Evolutionary conservation across 208 protist genomes (phyloP), one percentile per base, ranked within the genome.

Genomic region (Leishmania mexicana): DNA sequence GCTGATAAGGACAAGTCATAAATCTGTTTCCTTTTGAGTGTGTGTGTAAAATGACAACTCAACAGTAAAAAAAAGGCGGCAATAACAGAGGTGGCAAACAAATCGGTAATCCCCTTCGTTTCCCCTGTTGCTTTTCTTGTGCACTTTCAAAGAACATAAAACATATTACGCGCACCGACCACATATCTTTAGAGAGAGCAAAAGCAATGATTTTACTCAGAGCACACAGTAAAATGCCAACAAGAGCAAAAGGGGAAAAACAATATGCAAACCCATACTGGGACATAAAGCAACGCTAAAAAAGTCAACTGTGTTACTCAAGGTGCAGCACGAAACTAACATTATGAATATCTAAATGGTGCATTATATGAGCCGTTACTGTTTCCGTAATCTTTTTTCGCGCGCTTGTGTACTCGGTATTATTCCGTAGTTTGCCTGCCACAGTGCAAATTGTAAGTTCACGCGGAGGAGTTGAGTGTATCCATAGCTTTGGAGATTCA

Each of bases 391-490:
- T 35, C 11, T 40, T 65, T 57, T 78, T 81, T 58, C 82, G 38
- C 2, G 77, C 42, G n/a, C 51, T 75, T 64, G 58, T 65, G 60
- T 85, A 89, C 13, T 86, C 72, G 19, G 19, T 8, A 45, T 28
- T 76, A n/a, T 75, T 73, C 4, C 83, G 74, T 57, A 87, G 74
- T 85, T 86, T 89, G 10, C 74, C 80, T 3, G 79, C 80, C 17
- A 95, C 64, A 24, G 86, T 79, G 70, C 90, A 93, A 76, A 94
- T 85, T 49, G 83, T 79, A 31, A 90, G 86, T 58, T 94, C 88
- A 10, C 88, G 88, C 2, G 92, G 91, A 42, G 89, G 79, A 42
- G 91, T 94, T 31, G 89, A 92, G 65, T 96, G 88, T 49, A 89
- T 86, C 92, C 90, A 94, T 1, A 92, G 49, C 76, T 80, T 89